Percentiles rank a stretch among this genome's conserved stretches.
Conservation (phyloP, 1,284 basidiomycete genomes). For the Microbotryomycetes sp. region DNA sequence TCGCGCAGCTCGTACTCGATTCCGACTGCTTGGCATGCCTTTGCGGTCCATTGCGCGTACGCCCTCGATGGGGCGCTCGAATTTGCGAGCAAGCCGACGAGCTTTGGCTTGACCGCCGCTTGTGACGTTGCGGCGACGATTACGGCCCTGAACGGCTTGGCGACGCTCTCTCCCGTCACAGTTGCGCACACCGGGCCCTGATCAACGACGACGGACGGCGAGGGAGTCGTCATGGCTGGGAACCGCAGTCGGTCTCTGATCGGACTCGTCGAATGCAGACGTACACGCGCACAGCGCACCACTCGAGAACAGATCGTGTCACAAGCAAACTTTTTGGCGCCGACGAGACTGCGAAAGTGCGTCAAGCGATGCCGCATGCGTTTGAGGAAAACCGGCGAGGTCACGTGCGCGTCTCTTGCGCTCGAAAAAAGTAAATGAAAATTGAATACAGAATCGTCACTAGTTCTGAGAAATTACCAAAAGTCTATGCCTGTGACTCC, state of each 20-base stretch:
- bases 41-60: slow-evolving; percentile 90
- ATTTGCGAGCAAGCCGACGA: slow-evolving; percentile 89
- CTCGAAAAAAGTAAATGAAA: too few relatives aligned
- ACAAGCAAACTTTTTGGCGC: too few relatives aligned
- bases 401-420: too few relatives aligned
- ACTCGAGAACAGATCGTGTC: too few relatives aligned
- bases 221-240: too few relatives aligned
- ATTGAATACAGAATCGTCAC: too few relatives aligned
- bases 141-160: slow-evolving; percentile 25
- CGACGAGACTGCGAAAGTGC: background rate
- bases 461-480: too few relatives aligned
- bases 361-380: background rate
- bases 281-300: too few relatives aligned
- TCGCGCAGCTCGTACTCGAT: slow-evolving; percentile 74
- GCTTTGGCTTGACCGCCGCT: slow-evolving; percentile 51
- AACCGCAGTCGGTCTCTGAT: background rate
- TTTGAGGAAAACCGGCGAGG: too few relatives aligned
- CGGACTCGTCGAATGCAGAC: too few relatives aligned
- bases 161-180: slow-evolving; percentile 25
- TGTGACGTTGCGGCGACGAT: slow-evolving; percentile 12
- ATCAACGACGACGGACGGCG: background rate
- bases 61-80: slow-evolving; percentile 75
- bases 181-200: background rate
- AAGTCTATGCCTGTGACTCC: too few relatives aligned
- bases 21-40: slow-evolving; percentile 81